Conservation (phyloP, 2,329 filamentous ascomycete genomes). For the Sarocladium strictum region DNA sequence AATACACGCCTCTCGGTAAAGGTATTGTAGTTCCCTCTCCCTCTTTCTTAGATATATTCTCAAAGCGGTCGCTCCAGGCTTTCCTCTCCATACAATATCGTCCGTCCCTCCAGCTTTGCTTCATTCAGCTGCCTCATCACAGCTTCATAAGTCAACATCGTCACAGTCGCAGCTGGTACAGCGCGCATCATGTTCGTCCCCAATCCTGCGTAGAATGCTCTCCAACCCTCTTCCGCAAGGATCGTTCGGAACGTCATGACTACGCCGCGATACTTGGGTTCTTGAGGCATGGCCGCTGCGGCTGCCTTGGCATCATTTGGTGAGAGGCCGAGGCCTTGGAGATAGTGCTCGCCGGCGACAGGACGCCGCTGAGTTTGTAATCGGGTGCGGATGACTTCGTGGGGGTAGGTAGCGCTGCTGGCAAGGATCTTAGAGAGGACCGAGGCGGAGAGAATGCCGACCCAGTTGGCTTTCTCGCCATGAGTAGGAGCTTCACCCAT, state of each 20-base stretch:
- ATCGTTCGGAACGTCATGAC: conserved; percentile 80
- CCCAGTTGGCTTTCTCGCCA: conserved; percentile 57
- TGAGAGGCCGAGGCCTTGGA: conserved; percentile 42
- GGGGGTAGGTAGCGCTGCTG: conserved; percentile 91
- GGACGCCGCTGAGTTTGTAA: conserved; percentile 88
- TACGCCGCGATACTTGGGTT: conserved; percentile 68
- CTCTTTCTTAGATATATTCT: too few relatives aligned
- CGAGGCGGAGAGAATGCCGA: conserved; percentile 80
- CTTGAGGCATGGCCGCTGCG: conserved; percentile 16
- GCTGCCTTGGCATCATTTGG: conserved; percentile 17
- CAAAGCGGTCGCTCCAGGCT: conserved; percentile 12
- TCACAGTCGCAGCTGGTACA: conserved; percentile 91
- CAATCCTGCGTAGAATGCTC: conserved; percentile 94
- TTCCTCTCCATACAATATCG: conserved; percentile 19
- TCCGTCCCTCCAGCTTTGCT: conserved; percentile 32
- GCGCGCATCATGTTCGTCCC: conserved; percentile 97
- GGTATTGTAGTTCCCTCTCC: too few relatives aligned
- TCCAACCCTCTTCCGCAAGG: conserved; percentile 85
- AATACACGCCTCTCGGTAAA: too few relatives aligned
- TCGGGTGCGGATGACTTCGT: conserved; percentile 90
- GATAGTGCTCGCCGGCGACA: conserved; percentile 45
- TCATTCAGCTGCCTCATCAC: conserved; percentile 49
- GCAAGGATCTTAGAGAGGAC: conserved; percentile 92
- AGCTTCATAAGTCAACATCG: conserved; percentile 95
- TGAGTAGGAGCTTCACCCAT: conserved; percentile 61